Base-by-base conservation (phyloP, 257 asterid species). In the Ligustrum vulgare region DNA sequence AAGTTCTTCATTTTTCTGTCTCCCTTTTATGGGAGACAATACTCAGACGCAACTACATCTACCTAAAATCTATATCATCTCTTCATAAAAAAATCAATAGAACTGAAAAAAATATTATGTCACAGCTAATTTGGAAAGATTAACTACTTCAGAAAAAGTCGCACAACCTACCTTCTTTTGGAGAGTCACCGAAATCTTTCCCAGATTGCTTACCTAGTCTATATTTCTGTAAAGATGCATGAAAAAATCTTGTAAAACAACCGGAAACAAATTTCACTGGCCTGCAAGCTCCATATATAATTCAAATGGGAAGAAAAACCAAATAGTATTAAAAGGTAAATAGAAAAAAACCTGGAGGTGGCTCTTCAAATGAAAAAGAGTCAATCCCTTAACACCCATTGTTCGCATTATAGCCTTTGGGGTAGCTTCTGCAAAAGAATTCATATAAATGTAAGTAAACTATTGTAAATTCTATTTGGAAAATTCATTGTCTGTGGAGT, bases 321-420 rank as follows among this genome's bases (percentile, higher is more conserved):
- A 23, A 60, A 25, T 60, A 20, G 12, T 58, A 58, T 58, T 22
- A 58, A 35, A 66, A 7, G 33, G 34, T 15, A 45, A 33, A 32
- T 43, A 18, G 16, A 5, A 49, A 22, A 10, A 23, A 45, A 90
- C 96, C 92, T 92, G 96, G 79, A 92, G 98, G 87, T 92, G 97
- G 71, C 91, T 85, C 93, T 93, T 93, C 79, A 93, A 82, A 79
- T 93, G 98, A 82, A 87, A 93, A 22, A 93, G 92, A 25, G 98
- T 93, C 78, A 93, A 80, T 34, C 98, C 98, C 86, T 93, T 91
- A 56, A 91, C 97, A 72, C 97, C 91, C 97, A 93, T 93, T 51
- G 98, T 88, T 54, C 97, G 88, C 94, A 91, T 74, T 69, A 93
- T 83, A 37, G 98, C 93, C 86, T 93, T 93, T n/a, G 98, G 98